Base-by-base conservation (phyloP, 148 eudicot species). In the Fagopyrum homotropicum region DNA sequence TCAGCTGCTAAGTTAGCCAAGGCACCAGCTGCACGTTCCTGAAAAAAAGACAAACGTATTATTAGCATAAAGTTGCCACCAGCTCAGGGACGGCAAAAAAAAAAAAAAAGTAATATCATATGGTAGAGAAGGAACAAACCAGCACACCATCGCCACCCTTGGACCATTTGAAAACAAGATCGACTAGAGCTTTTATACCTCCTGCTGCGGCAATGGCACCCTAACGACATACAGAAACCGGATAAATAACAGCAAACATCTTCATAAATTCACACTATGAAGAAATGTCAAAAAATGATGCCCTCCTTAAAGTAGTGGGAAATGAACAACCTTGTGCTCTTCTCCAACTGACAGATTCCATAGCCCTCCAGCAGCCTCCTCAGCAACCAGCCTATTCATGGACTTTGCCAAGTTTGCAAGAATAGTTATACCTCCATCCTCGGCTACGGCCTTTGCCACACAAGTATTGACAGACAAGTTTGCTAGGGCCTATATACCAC, bases 11-110 rank as follows among this genome's bases (percentile, higher is more conserved):
- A 84, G 80, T 95, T 95, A 60, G 98, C 99, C 69, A 95, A 78
- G n/a, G 99, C 98, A 69, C 99, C 99, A 82, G 98, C 99, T 10
- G 98, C 99, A 61, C 98, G 98, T 82, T 95, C 99, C 99, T 95
- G 86, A 45, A 83, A 85, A 75, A 19, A 57, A 64, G 73, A 49
- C 50, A 82, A 52, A 70, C 14, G 72, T 2, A 47, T 72, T 55
- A 29, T 47, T 75, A 72, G 11, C 46, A 64, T 16, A 55, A 30
- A 46, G 30, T 43, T 45, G 51, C 9, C 43, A 81, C 6, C 69
- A 29, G 44, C 51, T 16, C 29, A 44, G 22, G 9, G 54, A 72
- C n/a, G 2, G 40, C 15, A 4, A n/a, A 16, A 26, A 47, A 35
- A 35, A 35, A 22, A 22, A 35, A 43, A 7, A 46, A 79, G 52